Base-by-base conservation (phyloP, 495 filamentous ascomycete genomes). In the Talaromyces adpressus region DNA sequence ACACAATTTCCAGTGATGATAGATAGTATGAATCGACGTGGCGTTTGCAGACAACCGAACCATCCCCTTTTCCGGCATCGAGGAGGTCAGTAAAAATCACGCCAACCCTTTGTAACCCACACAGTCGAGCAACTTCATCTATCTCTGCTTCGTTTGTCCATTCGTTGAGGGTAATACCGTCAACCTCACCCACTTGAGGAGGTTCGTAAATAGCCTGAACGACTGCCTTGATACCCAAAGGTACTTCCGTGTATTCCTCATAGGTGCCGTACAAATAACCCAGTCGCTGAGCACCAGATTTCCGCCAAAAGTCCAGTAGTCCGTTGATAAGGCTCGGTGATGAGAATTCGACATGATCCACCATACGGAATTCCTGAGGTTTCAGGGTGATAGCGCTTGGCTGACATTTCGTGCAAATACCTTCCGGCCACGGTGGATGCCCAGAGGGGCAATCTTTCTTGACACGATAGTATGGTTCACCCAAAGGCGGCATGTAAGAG, bases 391-490 rank as follows among this genome's bases (percentile, higher is more conserved):
- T 99, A 27, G 94, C 94, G 63, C 93, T 96, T 14, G 94, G 94
- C 70, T 99, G 94, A 70, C 94, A 99, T 73, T 98, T 99, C 49
- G 92, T 95, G 77, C 94, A 99, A 66, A 99, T 98, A n/a, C 94
- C 94, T 66, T 93, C 92, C 16, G 94, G 94, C 89, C 93, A 99
- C 49, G 86, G 83, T 2, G 91, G 87, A 72, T 99, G 94, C 5
- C 94, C 93, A 4, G 93, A 91, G 5, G 94, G 93, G 69, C 94
- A 99, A 69, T 96, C 85, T 29, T 81, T 85, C 71, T 84, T 89
- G 56, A 99, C 92, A 54, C 94, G 85, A 73, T 91, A 97, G 72
- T 91, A 97, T 2, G 93, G 95, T 72, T 99, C 94, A 65, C 84
- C 92, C 5, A 99, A 84, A 0, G 94, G 94, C 6, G 95, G 94